A percentile compares a stretch with the other conserved stretches of the same genome.
Evolutionary conservation across 345 rosid species (phyloP).

Genomic region (Moricandia moricandioides): DNA sequence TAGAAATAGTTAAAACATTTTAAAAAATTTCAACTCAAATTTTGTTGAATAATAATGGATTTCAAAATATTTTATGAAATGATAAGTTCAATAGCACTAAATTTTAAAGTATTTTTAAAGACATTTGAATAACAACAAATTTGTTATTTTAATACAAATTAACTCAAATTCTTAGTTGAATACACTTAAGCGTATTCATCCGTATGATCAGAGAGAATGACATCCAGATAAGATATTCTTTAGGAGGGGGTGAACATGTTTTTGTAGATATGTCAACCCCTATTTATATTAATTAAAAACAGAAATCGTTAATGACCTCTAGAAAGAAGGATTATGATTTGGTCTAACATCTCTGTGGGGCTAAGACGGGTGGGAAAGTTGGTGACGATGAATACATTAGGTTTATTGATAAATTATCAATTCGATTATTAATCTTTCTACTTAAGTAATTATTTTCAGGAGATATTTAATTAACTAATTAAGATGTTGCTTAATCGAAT

Average conservation of each 20-base stretch:
- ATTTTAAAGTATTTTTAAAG: too few species aligned
- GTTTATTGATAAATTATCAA: constrained; percentile 6
- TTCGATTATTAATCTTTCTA: constrained; percentile 18
- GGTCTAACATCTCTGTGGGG: constrained; percentile 36
- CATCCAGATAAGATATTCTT: constrained; percentile 1
- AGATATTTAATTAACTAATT: background rate
- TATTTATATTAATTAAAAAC: constrained; percentile 15
- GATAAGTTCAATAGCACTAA: too few species aligned
- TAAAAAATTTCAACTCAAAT: too few species aligned
- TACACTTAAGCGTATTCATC: background rate
- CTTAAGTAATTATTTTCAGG: background rate
- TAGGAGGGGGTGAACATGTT: constrained; percentile 1
- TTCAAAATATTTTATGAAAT: too few species aligned
- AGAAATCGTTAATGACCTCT: constrained; percentile 25
- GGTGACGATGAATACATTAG: constrained; percentile 38
- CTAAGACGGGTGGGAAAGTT: constrained; percentile 34
- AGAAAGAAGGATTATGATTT: constrained; percentile 27
- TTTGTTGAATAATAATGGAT: too few species aligned
- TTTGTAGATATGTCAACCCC: constrained; percentile 35
- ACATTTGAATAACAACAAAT: too few species aligned
- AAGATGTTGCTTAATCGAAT: background rate
- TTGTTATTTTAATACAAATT: background rate
- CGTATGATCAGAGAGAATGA: constrained; percentile 5
- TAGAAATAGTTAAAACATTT: too few species aligned
- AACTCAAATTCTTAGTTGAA: background rate